Base-by-base conservation (phyloP, 208 protist genomes). In the Trypanosoma cruzi region DNA sequence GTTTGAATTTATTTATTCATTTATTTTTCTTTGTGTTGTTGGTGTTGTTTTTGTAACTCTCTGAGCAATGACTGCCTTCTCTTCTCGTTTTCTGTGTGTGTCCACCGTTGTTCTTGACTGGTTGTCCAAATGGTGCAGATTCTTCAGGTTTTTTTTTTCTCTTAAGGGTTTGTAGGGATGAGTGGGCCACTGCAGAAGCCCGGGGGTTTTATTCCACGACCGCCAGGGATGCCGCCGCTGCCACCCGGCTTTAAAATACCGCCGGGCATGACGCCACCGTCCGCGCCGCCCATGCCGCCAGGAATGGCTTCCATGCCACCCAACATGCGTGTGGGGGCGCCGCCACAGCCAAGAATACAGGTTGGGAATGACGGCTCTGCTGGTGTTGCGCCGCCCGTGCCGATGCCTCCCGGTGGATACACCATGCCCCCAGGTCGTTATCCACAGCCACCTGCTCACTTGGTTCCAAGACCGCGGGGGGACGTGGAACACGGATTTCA, bases 181-280 rank as follows among this genome's bases (percentile, higher is more conserved):
- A 73, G 75, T 75, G 79, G 72, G 24, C 64, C 79, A 49, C 81
- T 79, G 40, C 74, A 76, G 58, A 77, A 73, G 14, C 71, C 67
- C 2, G 64, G 49, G n/a, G 52, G 64, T 24, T 68, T 58, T 44
- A 59, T 44, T 16, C 55, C 54, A 16, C 63, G 64, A 29, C 67
- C 57, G 16, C 66, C 50, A 0, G 57, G 31, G 36, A 75, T 75
- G 64, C 72, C 72, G 31, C 72, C 72, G 34, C 31, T 77, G 32
- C 72, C 72, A 10, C 72, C 72, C 7, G 81, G 79, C 10, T 81
- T 85, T 64, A 75, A 75, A 64, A 22, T 71, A 40, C 71, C 64
- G 10, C 64, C 63, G 1, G 64, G 63, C 37, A 50, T 50, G 6
- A 13, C 50, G 3, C 34, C 48, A 28, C 55, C 42, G 22, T 24